Evolutionary conservation across 163 green algal species (phyloP), one percentile per base, ranked within the genome.

Genomic region (Scenedesmus sp.): DNA sequence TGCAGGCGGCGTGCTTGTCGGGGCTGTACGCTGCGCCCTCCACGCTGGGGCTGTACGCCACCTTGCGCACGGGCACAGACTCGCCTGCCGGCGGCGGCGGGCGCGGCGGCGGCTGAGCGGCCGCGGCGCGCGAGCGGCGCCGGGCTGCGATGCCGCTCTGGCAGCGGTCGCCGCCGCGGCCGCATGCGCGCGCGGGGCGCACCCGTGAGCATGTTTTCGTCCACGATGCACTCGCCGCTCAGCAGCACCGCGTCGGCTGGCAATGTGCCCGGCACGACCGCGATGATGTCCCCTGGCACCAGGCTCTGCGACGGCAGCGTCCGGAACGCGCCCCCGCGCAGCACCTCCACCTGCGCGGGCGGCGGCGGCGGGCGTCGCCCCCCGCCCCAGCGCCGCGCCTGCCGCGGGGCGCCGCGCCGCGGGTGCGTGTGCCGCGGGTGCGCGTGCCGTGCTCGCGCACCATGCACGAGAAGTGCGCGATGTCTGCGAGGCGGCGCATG

Each of bases 151-250:
- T 33, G 1, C 2, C 24, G n/a, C 54, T 36, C 26, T 15, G 24
- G 24, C 20, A 39, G 3, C 24, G 1, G 2, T 39, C 3, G 54
- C 54, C 24, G 24, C 54, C 29, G 51, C 51, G 7, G 51, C 9
- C 36, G 54, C 54, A 42, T 20, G 13, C 3, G 29, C 18, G 10
- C 22, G 24, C 36, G n/a, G 15, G 39, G 57, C 81, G 75, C 76
- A 65, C 89, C 89, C 7, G 89, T 93, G 44, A 93, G 84, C 86
- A 93, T 93, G 78, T 91, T 92, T 56, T 94, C 89, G 31, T 94
- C 89, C 36, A 94, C 81, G 33, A 93, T 93, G 57, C 67, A 82
- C 75, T 92, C 88, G 4, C 89, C 88, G 18, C 65, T 69, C 44
- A 94, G 47, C 42, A 94, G 81, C 60, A 91, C 88, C 29, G 85